Base-by-base conservation (phyloP, 139 green algal species). In the Limnomonas spitsbergensis region DNA sequence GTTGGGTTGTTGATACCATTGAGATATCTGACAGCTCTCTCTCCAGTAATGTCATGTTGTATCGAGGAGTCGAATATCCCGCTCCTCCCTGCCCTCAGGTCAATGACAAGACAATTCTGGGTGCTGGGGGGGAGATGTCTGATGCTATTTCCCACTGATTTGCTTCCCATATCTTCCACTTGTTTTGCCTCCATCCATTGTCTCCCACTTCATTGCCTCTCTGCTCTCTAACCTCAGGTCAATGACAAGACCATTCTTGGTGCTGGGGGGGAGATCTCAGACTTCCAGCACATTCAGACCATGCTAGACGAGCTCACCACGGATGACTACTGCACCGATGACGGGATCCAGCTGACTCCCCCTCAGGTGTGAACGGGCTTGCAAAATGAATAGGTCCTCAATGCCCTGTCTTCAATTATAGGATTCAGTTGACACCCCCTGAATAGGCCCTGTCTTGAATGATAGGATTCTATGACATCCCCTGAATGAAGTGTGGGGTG, bases 231-330 rank as follows among this genome's bases (percentile, higher is more conserved):
- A 61, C 14, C 20, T 53, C 38, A 81, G 53, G 89, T 98, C 6
- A 96, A 95, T 68, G 80, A 90, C 27, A 78, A 73, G 3, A 91
- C 84, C 2, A 75, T 96, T 0, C 74, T 99, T 1, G 96, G 88
- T 1, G 94, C 94, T 14, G 84, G 89, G 20, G 96, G 96, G 6
- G 96, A 99, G 85, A 86, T 99, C 2, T 94, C 85, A 4, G 96
- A 99, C 77, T 98, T 97, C 56, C 88, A 96, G 77, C 92, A 98
- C 89, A 95, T 99, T 54, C 68, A 73, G 6, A 93, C 82, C 7
- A 81, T 98, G 70, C 84, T 99, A 68, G 90, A 97, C 53, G 96
- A 99, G 85, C 89, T 99, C 4, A 83, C 82, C 2, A 96, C 88
- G 26, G 91, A 94, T 20, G 96, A 99, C 80, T 98, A 92, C 80